Evolutionary conservation across 192 early-diverging fungal genomes (phyloP), one percentile per base, ranked within the genome.

Genomic region (Linnemannia elongata): DNA sequence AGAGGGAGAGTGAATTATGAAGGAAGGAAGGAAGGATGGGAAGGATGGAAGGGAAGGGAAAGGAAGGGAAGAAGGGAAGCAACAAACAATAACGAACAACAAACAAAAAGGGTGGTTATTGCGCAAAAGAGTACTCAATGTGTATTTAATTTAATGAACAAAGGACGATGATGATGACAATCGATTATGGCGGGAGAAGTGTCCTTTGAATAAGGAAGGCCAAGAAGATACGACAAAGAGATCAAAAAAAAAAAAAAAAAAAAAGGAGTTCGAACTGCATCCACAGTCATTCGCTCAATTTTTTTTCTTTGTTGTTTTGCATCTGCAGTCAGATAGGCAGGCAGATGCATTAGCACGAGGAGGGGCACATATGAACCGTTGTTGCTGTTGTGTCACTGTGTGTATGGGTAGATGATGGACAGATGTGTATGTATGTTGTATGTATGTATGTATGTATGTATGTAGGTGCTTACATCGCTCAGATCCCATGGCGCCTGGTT

Each of bases 41-140:
- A 45, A 45, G 36, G 30, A 49, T 52, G 20, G 27, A 78, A 20
- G 54, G 70, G 68, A 15, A 36, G 54, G 70, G 68, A 15, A 36
- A 27, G 30, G 69, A 33, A 78, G 44, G 44, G 35, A 78, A 27
- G 45, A 49, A 68, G 35, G 7, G 30, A 66, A 33, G 12, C 49
- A 57, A 41, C 45, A 74, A 33, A 18, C 47, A 49, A 49, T 18
- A 1, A 55, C 35, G 39, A 75, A 74, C 30, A 49, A 35, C 47
- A 17, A 71, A 22, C 12, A 30, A 71, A 39, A 78, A 66, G 22
- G 30, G 47, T 78, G 35, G 36, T 22, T 55, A 66, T 41, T 66
- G 44, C 33, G 20, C 76, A 69, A 77, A 77, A 22, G 63, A 77
- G 44, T 15, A 69, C 5, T 22, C 45, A 75, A 55, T 39, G 39